Base-by-base conservation (phyloP, 495 filamentous ascomycete genomes). In the Penicillium odoratum region DNA sequence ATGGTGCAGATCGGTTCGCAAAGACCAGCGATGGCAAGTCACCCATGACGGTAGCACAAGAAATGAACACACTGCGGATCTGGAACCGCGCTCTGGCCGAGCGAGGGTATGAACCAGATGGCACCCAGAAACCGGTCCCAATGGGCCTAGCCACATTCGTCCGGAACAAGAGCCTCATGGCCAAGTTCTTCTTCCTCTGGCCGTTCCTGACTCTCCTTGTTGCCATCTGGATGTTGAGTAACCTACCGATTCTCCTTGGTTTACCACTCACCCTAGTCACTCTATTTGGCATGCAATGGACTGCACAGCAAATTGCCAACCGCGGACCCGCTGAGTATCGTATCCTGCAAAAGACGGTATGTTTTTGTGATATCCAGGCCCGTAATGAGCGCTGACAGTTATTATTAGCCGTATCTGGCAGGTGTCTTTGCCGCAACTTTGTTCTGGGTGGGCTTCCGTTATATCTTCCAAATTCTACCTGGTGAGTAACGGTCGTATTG, bases 401-500 rank as follows among this genome's bases (percentile, higher is more conserved):
- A 13, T 25, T 44, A 38, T 4, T 51, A 93, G 88, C 93, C 94
- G 11, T 97, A 90, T 78, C 77, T 98, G 53, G 86, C 94, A 1
- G 94, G 94, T 57, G 91, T 98, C 26, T 98, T 98, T 78, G 91
- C 91, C 10, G 92, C 82, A 18, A 86, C 93, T 1, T 70, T 96
- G 30, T 95, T 95, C 64, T 88, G 92, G 80, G 84, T 90, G n/a
- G 88, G 86, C 28, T 64, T 90, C 36, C 81, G 87, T 58, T 98
- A 91, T 83, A 53, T 90, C 33, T 80, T 88, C 29, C 77, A 80
- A 36, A 80, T 98, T 54, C 71, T 97, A 18, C 90, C 89, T 50
- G 78, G 83, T 85, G 81, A 70, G 70, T 75, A 59, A 68, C 55
- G 4, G 13, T 40, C 1, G 4, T 6, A 4, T n/a, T 4, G 7